Percentiles rank a stretch among this genome's conserved stretches.
Evolutionary conservation across 495 filamentous ascomycete genomes (phyloP).

Genomic region (Penicillium parvum): DNA sequence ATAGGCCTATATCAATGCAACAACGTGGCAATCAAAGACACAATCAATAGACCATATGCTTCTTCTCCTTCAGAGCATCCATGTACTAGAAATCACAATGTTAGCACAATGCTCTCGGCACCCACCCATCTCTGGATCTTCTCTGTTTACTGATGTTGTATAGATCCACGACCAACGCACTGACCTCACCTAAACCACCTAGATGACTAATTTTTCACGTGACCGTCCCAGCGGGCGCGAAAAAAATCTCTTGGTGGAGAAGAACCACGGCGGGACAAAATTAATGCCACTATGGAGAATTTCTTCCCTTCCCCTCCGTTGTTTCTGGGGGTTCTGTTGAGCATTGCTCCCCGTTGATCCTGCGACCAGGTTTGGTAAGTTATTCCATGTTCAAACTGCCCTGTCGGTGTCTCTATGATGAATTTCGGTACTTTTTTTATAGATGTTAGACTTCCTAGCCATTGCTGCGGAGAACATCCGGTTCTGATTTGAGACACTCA

Average conservation of each 20-base stretch:
- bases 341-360: slow-evolving; percentile 14
- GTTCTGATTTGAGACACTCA: slow-evolving; percentile 31
- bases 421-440: slow-evolving; percentile 43
- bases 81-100: too few relatives aligned
- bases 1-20: too few relatives aligned
- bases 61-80: too few relatives aligned
- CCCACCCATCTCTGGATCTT: too few relatives aligned
- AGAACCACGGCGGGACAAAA: slow-evolving; percentile 12
- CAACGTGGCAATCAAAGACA: too few relatives aligned
- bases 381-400: neutral
- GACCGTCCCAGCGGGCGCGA: slow-evolving; percentile 13
- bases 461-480: slow-evolving; percentile 42
- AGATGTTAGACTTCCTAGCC: slow-evolving; percentile 51
- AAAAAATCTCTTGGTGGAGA: slow-evolving; percentile 21
- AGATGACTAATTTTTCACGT: neutral
- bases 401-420: slow-evolving; percentile 34
- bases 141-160: too few relatives aligned
- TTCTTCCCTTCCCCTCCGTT: slow-evolving; percentile 13
- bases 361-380: slow-evolving; percentile 17
- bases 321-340: slow-evolving; percentile 17
- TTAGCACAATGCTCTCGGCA: too few relatives aligned
- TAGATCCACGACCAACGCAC: too few relatives aligned
- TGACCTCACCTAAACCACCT: too few relatives aligned
- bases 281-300: slow-evolving; percentile 11
- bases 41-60: too few relatives aligned